Evolutionary conservation across 371 early-diverging fungal genomes (phyloP).

Genomic region (Mortierella sp.): DNA sequence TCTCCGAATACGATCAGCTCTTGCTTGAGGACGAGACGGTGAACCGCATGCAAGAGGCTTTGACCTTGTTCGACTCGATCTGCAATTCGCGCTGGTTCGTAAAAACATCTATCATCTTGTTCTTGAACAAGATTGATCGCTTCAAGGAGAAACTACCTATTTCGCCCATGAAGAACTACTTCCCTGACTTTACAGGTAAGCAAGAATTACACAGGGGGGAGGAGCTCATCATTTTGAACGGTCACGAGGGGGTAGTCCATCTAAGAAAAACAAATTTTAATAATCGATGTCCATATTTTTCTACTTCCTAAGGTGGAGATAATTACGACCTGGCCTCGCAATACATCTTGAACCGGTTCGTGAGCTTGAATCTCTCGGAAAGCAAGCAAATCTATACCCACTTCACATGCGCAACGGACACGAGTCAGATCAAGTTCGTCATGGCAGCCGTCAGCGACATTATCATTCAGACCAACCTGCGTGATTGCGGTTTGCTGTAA

Average conservation of each 20-base stretch:
- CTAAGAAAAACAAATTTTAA: neutral
- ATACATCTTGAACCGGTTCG: constrained; percentile 87
- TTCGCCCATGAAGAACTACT: constrained; percentile 83
- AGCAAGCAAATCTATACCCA: constrained; percentile 92
- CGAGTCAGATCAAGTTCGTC: constrained; percentile 94
- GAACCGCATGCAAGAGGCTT: constrained; percentile 96
- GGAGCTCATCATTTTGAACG: too few relatives aligned
- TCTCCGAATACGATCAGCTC: constrained; percentile 96
- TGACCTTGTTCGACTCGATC: constrained; percentile 95
- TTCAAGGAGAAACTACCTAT: constrained; percentile 89
- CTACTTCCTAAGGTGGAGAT: constrained; percentile 68
- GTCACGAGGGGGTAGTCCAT: too few relatives aligned
- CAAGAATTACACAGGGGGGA: constrained; percentile 1
- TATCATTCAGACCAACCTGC: constrained; percentile 89
- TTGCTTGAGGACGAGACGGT: constrained; percentile 95
- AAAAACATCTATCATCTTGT: constrained; percentile 93
- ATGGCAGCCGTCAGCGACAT: constrained; percentile 97
- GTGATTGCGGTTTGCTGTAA: constrained; percentile 90
- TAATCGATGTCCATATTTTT: neutral
- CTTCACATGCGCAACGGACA: constrained; percentile 98
- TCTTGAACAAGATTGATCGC: constrained; percentile 97
- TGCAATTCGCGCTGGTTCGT: constrained; percentile 96
- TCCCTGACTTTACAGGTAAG: constrained; percentile 84
- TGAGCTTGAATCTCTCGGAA: constrained; percentile 83
- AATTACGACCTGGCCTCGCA: constrained; percentile 85